A percentile compares a stretch with the other conserved stretches of the same genome.
These are phyloP conservation scores for Citeromyces hawaiiensis DNA, from an alignment of 1,139 yeast species.

Conservation along the genomic window DNA sequence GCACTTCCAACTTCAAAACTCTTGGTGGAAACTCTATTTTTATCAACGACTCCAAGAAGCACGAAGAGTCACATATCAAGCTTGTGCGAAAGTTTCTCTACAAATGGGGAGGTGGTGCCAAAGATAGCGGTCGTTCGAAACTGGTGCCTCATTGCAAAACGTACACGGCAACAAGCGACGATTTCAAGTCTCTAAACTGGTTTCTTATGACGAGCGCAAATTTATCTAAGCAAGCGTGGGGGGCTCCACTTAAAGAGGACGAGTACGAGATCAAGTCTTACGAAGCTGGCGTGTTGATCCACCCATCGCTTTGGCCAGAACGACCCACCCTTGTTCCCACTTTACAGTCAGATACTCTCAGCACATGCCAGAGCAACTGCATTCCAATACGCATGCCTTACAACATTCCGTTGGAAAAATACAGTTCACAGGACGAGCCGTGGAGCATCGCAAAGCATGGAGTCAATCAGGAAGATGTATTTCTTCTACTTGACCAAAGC, in stretches of 20 bases:
- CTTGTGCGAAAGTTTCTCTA: constrained; percentile 9
- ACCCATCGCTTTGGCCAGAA: constrained; percentile 13
- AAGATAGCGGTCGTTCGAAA: constrained; percentile 15
- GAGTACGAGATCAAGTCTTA: constrained; percentile 19
- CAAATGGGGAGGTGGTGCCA: constrained; percentile 11
- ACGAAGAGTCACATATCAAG: neutral
- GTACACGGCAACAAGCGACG: constrained; percentile 30
- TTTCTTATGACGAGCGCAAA: constrained; percentile 55
- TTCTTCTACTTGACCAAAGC: neutral
- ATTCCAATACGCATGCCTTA: constrained; percentile 39
- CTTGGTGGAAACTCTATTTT: constrained; percentile 1
- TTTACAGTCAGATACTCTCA: constrained; percentile 9
- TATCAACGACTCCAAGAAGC: neutral
- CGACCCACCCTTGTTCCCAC: constrained; percentile 1
- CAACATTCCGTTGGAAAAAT: constrained; percentile 30
- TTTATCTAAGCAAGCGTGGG: constrained; percentile 62
- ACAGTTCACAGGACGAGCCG: constrained; percentile 27
- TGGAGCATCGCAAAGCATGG: constrained; percentile 26
- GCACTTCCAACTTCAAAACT: constrained; percentile 17
- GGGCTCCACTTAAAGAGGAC: constrained; percentile 21
- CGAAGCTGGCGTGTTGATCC: constrained; percentile 45
- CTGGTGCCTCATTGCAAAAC: constrained; percentile 32
- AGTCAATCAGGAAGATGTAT: neutral
- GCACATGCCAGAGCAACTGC: neutral
- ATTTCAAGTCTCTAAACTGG: constrained; percentile 43